These are phyloP conservation scores for Trebouxia sp. DNA, from an alignment of 139 green algal genomes.

Conservation along the genomic window DNA sequence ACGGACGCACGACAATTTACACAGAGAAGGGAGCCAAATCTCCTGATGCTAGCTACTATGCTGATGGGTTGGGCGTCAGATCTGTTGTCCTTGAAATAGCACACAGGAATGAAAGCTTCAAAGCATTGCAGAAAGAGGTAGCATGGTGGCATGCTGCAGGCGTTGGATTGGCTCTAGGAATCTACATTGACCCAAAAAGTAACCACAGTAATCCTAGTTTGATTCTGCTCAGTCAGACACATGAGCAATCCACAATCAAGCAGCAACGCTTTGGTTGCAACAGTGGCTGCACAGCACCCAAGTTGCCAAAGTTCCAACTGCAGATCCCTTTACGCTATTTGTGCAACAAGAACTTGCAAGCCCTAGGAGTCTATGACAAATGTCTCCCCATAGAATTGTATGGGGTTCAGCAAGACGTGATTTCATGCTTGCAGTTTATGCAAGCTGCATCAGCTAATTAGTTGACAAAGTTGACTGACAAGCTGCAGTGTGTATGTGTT, in stretches of 20 bases:
- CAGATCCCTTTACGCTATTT: too few relatives aligned
- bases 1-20: conserved; percentile 6
- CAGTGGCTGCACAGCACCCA: neutral
- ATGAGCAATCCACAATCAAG: neutral
- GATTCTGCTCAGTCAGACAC: neutral
- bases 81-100: conserved; percentile 4
- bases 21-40: neutral
- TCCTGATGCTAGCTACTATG: neutral
- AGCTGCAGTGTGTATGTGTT: too few relatives aligned
- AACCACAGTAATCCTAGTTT: neutral
- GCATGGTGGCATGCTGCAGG: neutral
- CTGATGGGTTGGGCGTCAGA: neutral
- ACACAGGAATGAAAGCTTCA: conserved; percentile 12
- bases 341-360: too few relatives aligned
- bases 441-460: too few relatives aligned
- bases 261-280: neutral
- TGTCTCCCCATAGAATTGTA: too few relatives aligned
- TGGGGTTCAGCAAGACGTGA: too few relatives aligned
- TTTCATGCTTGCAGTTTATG: too few relatives aligned
- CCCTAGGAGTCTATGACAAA: too few relatives aligned
- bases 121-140: neutral
- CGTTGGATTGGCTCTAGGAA: neutral
- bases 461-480: too few relatives aligned
- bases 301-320: neutral
- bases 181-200: neutral